Evolutionary conservation across 2,329 filamentous ascomycete species (phyloP).

Genomic region (Aspergillus sergii): DNA sequence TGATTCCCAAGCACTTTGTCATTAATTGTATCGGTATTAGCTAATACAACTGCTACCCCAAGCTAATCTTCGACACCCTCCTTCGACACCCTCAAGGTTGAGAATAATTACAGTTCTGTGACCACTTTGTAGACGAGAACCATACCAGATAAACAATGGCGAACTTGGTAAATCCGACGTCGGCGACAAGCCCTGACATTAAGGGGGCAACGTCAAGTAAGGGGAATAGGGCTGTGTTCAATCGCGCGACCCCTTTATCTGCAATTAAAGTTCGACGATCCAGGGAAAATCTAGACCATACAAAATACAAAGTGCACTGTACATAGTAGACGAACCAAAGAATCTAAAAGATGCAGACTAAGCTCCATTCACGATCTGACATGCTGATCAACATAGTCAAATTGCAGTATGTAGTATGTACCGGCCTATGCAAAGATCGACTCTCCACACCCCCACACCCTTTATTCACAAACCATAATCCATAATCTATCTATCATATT

Average conservation of each 20-base stretch:
- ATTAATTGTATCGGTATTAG: neutral
- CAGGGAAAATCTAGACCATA: neutral
- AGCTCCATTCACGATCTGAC: neutral
- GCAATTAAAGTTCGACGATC: neutral
- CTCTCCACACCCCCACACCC: neutral
- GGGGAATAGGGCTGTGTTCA: neutral
- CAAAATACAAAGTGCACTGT: neutral
- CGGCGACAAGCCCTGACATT: too few relatives aligned
- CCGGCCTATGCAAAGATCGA: neutral
- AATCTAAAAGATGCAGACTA: neutral
- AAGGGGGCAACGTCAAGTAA: neutral
- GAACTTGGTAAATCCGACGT: too few relatives aligned
- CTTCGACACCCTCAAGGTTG: too few relatives aligned
- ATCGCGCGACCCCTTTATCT: neutral
- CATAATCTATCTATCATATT: neutral
- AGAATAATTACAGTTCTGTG: too few relatives aligned
- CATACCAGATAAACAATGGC: too few relatives aligned
- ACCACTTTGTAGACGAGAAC: too few relatives aligned
- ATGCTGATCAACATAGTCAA: constrained; percentile 2
- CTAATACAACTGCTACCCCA: neutral
- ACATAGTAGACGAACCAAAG: neutral
- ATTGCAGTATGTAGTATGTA: neutral
- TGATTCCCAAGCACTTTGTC: constrained; percentile 3
- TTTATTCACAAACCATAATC: too few relatives aligned
- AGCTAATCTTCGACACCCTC: too few relatives aligned